These are phyloP conservation scores for Cladosporium sp. DNA, from an alignment of 2,329 filamentous ascomycete genomes.

Conservation along the genomic window DNA sequence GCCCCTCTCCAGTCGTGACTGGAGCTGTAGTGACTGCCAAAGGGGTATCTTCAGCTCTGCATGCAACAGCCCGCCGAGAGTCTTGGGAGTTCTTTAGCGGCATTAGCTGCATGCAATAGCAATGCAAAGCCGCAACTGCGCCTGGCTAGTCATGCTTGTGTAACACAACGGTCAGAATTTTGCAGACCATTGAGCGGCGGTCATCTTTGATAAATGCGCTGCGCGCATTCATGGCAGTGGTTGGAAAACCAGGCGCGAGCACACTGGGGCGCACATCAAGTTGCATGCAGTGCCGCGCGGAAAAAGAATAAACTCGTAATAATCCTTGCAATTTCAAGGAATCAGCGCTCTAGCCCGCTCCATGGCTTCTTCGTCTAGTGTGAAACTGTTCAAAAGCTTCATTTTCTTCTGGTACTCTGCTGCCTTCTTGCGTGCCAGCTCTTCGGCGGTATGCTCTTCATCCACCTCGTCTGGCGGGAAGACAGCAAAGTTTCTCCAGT, in stretches of 20 bases:
- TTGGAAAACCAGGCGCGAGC: too few species aligned
- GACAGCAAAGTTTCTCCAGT: slow-evolving; percentile 31
- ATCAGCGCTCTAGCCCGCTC: slow-evolving; percentile 11
- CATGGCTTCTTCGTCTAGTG: slow-evolving; percentile 1
- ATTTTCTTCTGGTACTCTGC: slow-evolving; percentile 26
- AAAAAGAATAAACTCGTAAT: background rate
- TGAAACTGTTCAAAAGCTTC: slow-evolving; percentile 23
- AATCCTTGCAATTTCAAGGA: background rate
- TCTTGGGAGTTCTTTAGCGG: slow-evolving; percentile 11
- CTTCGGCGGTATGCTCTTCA: slow-evolving; percentile 24
- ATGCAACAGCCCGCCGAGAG: slow-evolving; percentile 5
- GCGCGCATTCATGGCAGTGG: too few species aligned
- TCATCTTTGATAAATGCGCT: too few species aligned
- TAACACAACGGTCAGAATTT: too few species aligned
- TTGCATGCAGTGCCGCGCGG: too few species aligned
- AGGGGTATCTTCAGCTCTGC: slow-evolving; percentile 3
- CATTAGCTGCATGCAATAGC: slow-evolving; percentile 6
- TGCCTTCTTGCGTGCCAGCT: slow-evolving; percentile 23
- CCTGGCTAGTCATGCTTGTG: background rate
- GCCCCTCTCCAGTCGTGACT: too few species aligned
- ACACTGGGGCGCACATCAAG: too few species aligned
- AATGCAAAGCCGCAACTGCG: slow-evolving; percentile 4
- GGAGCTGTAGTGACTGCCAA: too few species aligned
- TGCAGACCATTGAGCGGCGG: too few species aligned
- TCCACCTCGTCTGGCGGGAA: slow-evolving; percentile 30